Base-by-base conservation (phyloP, 805 yeast genomes). In the Monosporozyma yasuniensis region DNA sequence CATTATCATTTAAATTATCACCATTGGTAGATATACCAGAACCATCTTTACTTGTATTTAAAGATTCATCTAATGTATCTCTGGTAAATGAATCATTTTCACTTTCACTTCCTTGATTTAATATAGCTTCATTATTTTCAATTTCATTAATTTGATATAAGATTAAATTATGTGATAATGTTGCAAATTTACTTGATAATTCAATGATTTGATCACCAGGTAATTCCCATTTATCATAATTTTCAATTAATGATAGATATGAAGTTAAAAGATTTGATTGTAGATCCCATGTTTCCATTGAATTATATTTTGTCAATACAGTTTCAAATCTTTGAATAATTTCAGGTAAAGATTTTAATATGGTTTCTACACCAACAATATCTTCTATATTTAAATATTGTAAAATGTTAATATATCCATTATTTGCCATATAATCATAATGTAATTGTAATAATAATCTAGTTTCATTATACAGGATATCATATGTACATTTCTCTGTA, bases 401-500 rank as follows among this genome's bases (percentile, higher is more conserved):
- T 18, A 64, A 47, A 5, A 66, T 45, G 45, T 66, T 64, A 38
- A 64, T 61, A 47, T 57, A 56, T 12, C 68, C 67, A 28, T 58
- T 57, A 48, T 57, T 63, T 5, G 61, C 61, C 27, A 59, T 35
- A 44, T 59, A 65, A 18, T 65, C 69, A 2, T 59, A 55, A 48
- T 64, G 56, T 3, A 66, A 46, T 44, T 63, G 60, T 52, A 67
- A 54, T 7, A 61, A 48, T 14, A 67, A 54, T 42, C 70, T 54
- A 16, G 63, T 62, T 46, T 57, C 54, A 50, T 67, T 67, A 49
- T 66, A 67, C 9, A 47, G 46, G 3, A 66, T 58, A 42, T 64
- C 56, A 54, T 72, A 69, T 10, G 72, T 68, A 34, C 71, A 71
- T n/a, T 54, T 55, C 1, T 61, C 43, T 9, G 61, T 57, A 27